Evolutionary conservation across 352 stramenopile species (phyloP).

Genomic region (Phytophthora podocarpi): DNA sequence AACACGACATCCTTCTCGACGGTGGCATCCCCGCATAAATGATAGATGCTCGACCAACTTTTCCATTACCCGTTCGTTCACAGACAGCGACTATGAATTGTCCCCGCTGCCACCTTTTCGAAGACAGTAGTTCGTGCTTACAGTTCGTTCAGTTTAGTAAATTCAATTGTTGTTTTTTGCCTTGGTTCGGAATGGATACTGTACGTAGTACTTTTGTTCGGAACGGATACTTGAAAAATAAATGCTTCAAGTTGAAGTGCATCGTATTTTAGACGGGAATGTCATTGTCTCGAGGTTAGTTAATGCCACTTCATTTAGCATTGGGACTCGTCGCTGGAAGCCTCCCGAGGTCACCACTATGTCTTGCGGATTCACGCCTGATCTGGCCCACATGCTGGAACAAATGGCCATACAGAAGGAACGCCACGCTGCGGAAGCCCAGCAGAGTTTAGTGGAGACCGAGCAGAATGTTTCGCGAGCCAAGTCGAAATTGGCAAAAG

Average conservation of each 20-base stretch:
- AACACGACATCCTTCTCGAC: slow-evolving; percentile 72
- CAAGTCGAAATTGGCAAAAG: slow-evolving; percentile 45
- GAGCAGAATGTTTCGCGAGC: slow-evolving; percentile 44
- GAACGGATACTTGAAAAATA: no score
- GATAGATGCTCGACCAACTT: no score
- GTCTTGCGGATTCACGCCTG: slow-evolving; percentile 70
- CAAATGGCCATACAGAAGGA: slow-evolving; percentile 71
- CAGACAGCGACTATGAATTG: slow-evolving; percentile 7
- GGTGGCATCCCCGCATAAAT: slow-evolving; percentile 21
- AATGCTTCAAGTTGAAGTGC: slow-evolving; percentile 5
- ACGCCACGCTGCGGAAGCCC: slow-evolving; percentile 38
- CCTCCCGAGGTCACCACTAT: no score
- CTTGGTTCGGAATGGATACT: no score
- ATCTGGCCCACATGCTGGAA: slow-evolving; percentile 72
- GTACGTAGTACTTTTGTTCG: no score
- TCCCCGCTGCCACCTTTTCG: neutral
- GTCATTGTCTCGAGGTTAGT: no score
- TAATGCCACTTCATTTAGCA: no score
- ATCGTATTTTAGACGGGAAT: slow-evolving; percentile 10
- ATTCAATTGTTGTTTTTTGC: slow-evolving; percentile 1
- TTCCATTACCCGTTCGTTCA: neutral
- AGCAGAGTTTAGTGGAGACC: slow-evolving; percentile 39
- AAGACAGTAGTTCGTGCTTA: no score
- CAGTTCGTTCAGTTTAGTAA: slow-evolving; percentile 20
- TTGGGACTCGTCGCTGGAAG: no score